Evolutionary conservation across 2,329 filamentous ascomycete genomes (phyloP).

Genomic region (Gaeumannomyces sp.): DNA sequence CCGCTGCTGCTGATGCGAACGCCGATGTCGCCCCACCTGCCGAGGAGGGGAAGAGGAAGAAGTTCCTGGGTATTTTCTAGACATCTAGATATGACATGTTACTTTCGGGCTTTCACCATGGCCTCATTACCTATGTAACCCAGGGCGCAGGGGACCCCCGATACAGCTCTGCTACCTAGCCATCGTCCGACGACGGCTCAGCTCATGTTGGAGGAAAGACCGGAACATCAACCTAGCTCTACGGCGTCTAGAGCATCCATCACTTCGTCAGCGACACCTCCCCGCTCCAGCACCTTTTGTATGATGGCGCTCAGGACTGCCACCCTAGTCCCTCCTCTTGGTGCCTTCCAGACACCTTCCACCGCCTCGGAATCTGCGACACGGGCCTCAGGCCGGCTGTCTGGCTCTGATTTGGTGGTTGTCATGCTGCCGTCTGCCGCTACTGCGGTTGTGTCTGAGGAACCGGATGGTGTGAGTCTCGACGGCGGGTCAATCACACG

Average conservation of each 20-base stretch:
- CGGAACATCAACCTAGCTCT: constrained; percentile 48
- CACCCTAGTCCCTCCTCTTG: constrained; percentile 76
- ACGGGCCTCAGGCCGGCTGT: constrained; percentile 24
- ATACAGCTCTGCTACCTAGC: not conserved
- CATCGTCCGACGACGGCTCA: not conserved
- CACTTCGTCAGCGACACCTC: constrained; percentile 81
- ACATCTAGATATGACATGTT: not conserved
- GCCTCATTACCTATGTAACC: not conserved
- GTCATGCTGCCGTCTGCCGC: constrained; percentile 44
- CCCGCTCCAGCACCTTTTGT: constrained; percentile 66
- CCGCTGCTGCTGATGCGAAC: not conserved
- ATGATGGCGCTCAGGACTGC: constrained; percentile 67
- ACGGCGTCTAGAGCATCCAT: constrained; percentile 74
- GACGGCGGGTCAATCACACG: constrained; percentile 71
- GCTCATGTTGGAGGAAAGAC: not conserved
- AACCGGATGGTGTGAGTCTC: constrained; percentile 63
- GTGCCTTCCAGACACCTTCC: constrained; percentile 80
- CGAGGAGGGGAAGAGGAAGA: constrained; percentile 55
- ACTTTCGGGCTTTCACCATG: not conserved
- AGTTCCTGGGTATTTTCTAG: constrained; percentile 79
- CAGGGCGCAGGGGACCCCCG: too few species aligned
- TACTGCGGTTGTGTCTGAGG: constrained; percentile 55
- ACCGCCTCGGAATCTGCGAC: constrained; percentile 47
- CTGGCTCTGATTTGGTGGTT: constrained; percentile 33
- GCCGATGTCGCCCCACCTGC: not conserved